Evolutionary conservation across 805 yeast genomes (phyloP).

Genomic region (Sporopachydermia lactativora): DNA sequence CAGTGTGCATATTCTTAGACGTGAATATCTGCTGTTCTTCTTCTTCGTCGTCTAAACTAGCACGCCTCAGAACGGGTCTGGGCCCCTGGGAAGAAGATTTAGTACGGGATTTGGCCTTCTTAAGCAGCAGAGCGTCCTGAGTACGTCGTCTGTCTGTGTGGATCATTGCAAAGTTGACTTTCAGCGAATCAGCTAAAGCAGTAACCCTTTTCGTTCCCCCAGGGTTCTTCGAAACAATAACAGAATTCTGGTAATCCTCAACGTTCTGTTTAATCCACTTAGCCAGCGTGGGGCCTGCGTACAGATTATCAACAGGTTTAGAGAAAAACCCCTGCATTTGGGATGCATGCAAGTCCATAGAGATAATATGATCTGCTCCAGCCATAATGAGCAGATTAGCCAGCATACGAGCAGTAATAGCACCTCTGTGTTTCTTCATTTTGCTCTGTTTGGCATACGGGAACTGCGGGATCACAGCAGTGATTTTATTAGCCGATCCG

Average conservation of each 20-base stretch:
- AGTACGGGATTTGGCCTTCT: constrained; percentile 7
- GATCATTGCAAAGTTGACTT: constrained; percentile 96
- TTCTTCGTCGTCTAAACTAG: constrained; percentile 28
- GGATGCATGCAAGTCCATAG: constrained; percentile 93
- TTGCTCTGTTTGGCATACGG: constrained; percentile 96
- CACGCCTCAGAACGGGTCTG: neutral
- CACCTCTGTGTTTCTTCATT: constrained; percentile 98
- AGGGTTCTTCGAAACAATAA: constrained; percentile 96
- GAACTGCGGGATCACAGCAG: constrained; percentile 92
- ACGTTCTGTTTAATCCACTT: constrained; percentile 91
- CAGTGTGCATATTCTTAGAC: constrained; percentile 80
- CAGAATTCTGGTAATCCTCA: constrained; percentile 74
- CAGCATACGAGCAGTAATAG: constrained; percentile 95
- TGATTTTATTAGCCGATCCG: constrained; percentile 91
- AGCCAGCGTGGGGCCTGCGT: constrained; percentile 93
- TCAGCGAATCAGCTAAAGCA: constrained; percentile 90
- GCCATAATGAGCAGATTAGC: constrained; percentile 94
- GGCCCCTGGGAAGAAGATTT: constrained; percentile 1
- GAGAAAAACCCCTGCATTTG: constrained; percentile 99
- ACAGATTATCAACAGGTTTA: constrained; percentile 91
- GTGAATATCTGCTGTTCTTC: constrained; percentile 56
- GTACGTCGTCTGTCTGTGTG: constrained; percentile 94
- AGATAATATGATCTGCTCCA: constrained; percentile 96
- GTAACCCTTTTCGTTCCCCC: constrained; percentile 98
- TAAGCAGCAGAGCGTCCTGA: constrained; percentile 35